A percentile compares a stretch with the other conserved stretches of the same genome.
Evolutionary conservation across 2,329 filamentous ascomycete species (phyloP).

Genomic region (Fusarium metavorans): DNA sequence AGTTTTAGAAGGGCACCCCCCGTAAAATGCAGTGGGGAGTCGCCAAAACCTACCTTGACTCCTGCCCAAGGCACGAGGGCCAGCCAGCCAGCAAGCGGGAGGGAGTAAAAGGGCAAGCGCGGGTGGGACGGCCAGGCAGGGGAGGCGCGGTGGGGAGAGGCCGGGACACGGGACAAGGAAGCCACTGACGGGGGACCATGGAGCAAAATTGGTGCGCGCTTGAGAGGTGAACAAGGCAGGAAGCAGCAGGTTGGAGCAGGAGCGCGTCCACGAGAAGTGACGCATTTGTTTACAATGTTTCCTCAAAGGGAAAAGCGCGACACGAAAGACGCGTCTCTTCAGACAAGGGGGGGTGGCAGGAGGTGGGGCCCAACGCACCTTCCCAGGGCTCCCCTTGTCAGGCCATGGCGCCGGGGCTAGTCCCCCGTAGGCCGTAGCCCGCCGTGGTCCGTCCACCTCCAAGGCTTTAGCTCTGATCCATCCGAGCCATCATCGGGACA

Average conservation of each 20-base stretch:
- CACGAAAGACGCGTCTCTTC: slow-evolving; percentile 51
- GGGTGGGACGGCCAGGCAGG: slow-evolving; percentile 21
- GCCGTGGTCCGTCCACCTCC: slow-evolving; percentile 31
- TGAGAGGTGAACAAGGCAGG: slow-evolving; percentile 3
- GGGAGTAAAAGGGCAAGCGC: slow-evolving; percentile 19
- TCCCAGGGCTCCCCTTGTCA: slow-evolving; percentile 29
- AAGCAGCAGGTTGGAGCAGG: slow-evolving; percentile 30
- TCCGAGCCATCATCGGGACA: slow-evolving; percentile 36
- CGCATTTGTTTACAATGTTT: slow-evolving; percentile 55
- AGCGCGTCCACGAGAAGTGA: slow-evolving; percentile 43
- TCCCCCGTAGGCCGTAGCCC: slow-evolving; percentile 32
- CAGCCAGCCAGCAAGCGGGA: neutral
- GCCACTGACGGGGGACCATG: slow-evolving; percentile 10
- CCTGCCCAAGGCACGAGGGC: neutral
- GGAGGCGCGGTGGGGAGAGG: slow-evolving; percentile 10
- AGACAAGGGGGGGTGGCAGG: slow-evolving; percentile 37
- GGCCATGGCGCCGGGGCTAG: slow-evolving; percentile 40
- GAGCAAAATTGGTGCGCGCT: slow-evolving; percentile 27
- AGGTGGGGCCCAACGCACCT: slow-evolving; percentile 28
- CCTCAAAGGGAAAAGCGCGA: slow-evolving; percentile 44
- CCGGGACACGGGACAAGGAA: slow-evolving; percentile 20
- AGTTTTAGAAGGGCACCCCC: slow-evolving; percentile 23
- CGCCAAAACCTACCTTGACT: slow-evolving; percentile 11
- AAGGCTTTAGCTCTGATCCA: slow-evolving; percentile 33
- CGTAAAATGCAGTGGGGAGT: slow-evolving; percentile 27